Conservation (phyloP, 371 early-diverging fungal species). For the Mycotypha africana region DNA sequence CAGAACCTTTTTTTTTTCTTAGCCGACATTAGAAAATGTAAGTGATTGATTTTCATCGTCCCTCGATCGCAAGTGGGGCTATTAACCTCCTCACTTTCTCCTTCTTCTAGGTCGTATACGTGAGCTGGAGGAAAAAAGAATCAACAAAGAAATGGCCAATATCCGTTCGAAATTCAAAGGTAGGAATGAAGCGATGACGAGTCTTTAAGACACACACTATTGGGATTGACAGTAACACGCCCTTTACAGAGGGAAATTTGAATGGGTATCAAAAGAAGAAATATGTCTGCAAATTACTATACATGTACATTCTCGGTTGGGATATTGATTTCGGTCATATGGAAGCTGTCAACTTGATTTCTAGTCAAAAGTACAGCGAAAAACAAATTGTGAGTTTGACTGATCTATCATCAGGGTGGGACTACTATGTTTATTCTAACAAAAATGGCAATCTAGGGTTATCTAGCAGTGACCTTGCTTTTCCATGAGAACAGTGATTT, state of each 20-base stretch:
- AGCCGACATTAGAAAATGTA: conserved; percentile 84
- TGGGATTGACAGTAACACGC: neutral
- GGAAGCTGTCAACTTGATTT: conserved; percentile 91
- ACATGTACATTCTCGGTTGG: conserved; percentile 98
- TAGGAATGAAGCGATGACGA: too few species aligned
- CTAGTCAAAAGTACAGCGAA: conserved; percentile 88
- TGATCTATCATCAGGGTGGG: neutral
- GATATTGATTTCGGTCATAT: conserved; percentile 96
- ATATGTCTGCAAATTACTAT: conserved; percentile 95
- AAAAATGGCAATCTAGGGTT: conserved; percentile 60
- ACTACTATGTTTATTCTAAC: neutral
- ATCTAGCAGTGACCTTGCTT: conserved; percentile 90
- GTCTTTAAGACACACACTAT: neutral
- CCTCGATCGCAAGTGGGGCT: too few species aligned
- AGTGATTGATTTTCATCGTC: too few species aligned
- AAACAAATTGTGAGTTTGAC: conserved; percentile 80
- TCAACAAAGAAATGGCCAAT: conserved; percentile 98
- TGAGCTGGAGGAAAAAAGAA: conserved; percentile 94
- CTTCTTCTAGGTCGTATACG: conserved; percentile 90
- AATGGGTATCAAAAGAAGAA: conserved; percentile 98
- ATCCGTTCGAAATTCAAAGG: conserved; percentile 97
- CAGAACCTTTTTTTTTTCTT: conserved; percentile 40
- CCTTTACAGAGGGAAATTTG: conserved; percentile 67
- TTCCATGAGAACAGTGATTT: conserved; percentile 85
- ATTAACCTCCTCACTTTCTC: too few species aligned